Conservation (phyloP, 768 basidiomycete genomes). For the Trametes gibbosa region DNA sequence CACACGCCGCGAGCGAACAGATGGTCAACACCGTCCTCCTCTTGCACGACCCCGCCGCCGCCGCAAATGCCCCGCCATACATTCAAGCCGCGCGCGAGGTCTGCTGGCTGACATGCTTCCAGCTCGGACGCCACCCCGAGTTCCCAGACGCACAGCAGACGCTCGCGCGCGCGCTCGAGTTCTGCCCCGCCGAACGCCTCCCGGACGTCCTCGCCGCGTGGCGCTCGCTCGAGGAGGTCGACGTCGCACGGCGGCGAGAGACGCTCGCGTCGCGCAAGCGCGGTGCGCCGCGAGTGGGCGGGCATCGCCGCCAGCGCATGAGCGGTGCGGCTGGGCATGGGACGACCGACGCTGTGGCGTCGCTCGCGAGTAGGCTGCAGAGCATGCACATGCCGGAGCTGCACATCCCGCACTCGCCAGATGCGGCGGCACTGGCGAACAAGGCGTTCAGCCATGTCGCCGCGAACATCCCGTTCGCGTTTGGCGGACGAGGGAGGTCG, state of each 20-base stretch:
- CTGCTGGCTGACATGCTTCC: constrained; percentile 88
- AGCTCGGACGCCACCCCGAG: constrained; percentile 80
- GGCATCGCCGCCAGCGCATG: constrained; percentile 2
- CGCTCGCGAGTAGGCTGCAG: constrained; percentile 60
- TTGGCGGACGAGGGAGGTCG: constrained; percentile 33
- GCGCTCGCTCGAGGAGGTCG: constrained; percentile 71
- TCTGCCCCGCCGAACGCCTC: constrained; percentile 81
- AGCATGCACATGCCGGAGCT: constrained; percentile 68
- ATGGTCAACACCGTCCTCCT: constrained; percentile 67
- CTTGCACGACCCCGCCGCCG: constrained; percentile 37
- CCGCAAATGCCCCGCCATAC: constrained; percentile 36
- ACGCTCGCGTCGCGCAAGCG: constrained; percentile 32
- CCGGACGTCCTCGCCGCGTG: constrained; percentile 76
- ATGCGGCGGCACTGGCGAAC: constrained; percentile 76
- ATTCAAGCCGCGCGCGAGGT: constrained; percentile 69
- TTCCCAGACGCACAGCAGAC: constrained; percentile 67
- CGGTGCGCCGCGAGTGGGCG: constrained; percentile 5
- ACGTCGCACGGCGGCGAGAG: constrained; percentile 50
- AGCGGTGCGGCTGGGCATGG: constrained; percentile 21
- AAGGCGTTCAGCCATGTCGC: constrained; percentile 77
- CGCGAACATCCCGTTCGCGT: constrained; percentile 71
- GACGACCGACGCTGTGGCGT: constrained; percentile 24
- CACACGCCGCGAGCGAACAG: constrained; percentile 65
- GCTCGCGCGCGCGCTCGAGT: constrained; percentile 69
- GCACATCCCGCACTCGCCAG: constrained; percentile 69